Conservation (phyloP, 2,329 filamentous ascomycete genomes). For the Didymellaceae sp. region DNA sequence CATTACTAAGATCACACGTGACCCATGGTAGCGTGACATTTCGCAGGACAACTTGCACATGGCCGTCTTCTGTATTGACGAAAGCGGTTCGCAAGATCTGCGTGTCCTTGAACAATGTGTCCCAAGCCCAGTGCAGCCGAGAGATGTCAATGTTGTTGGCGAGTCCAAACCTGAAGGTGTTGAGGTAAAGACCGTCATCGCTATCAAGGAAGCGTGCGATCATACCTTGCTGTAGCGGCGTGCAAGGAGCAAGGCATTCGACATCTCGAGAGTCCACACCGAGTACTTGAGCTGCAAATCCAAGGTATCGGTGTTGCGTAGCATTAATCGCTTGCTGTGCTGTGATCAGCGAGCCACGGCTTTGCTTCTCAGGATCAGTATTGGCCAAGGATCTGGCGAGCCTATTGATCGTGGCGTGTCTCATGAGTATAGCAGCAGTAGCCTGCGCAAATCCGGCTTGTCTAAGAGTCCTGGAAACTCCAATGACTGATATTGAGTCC, state of each 20-base stretch:
- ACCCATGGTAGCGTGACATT: slow-evolving; percentile 32
- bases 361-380: slow-evolving; percentile 4
- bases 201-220: slow-evolving; percentile 72
- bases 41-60: slow-evolving; percentile 72
- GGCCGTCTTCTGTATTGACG: slow-evolving; percentile 74
- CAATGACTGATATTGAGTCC: slow-evolving; percentile 84
- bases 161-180: slow-evolving; percentile 71
- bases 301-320: slow-evolving; percentile 66
- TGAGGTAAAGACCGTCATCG: slow-evolving; percentile 72
- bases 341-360: slow-evolving; percentile 51
- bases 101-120: slow-evolving; percentile 56
- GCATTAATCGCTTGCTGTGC: slow-evolving; percentile 68
- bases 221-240: slow-evolving; percentile 85
- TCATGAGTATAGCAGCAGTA: slow-evolving; percentile 72
- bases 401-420: slow-evolving; percentile 54
- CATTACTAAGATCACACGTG: slow-evolving; percentile 29
- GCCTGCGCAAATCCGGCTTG: slow-evolving; percentile 65
- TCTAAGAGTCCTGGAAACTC: slow-evolving; percentile 70
- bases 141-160: slow-evolving; percentile 51
- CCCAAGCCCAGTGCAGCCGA: slow-evolving; percentile 65
- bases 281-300: slow-evolving; percentile 61
- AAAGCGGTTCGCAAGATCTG: slow-evolving; percentile 78
- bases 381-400: slow-evolving; percentile 46
- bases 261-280: slow-evolving; percentile 61
- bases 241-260: slow-evolving; percentile 81